Conservation (phyloP, 2,329 filamentous ascomycete genomes). For the Plectosphaerella plurivora region DNA sequence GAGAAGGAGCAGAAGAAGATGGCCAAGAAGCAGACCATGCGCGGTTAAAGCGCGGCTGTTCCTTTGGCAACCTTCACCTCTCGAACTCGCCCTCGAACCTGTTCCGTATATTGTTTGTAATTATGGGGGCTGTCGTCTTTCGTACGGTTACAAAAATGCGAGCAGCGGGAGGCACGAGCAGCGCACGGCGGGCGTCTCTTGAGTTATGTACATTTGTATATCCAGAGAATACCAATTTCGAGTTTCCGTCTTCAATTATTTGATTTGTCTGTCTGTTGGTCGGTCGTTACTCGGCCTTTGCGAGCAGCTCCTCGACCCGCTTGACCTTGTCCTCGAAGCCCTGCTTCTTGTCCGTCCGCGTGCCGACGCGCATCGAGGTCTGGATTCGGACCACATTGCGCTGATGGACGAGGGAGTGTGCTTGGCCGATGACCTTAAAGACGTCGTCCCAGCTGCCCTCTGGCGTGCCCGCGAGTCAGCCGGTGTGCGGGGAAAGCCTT, state of each 20-base stretch:
- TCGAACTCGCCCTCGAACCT: no score
- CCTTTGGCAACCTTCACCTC: no score
- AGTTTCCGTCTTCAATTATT: neutral
- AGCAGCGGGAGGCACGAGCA: neutral
- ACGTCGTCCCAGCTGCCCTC: slow-evolving; percentile 91
- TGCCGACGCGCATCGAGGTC: slow-evolving; percentile 81
- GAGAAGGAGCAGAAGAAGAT: slow-evolving; percentile 63
- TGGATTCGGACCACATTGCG: slow-evolving; percentile 80
- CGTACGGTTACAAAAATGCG: neutral
- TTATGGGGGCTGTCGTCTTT: neutral
- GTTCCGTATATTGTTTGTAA: neutral
- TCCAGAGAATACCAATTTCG: slow-evolving; percentile 4
- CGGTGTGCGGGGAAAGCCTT: neutral
- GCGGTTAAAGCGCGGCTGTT: slow-evolving; percentile 31
- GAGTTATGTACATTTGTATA: slow-evolving; percentile 3
- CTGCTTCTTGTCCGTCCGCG: slow-evolving; percentile 82
- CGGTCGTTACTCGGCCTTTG: slow-evolving; percentile 13
- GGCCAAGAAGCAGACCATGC: slow-evolving; percentile 50
- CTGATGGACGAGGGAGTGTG: slow-evolving; percentile 71
- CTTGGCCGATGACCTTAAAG: slow-evolving; percentile 80
- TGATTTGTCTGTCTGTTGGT: neutral
- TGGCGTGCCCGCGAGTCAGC: slow-evolving; percentile 52
- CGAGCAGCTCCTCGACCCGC: slow-evolving; percentile 49
- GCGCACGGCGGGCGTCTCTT: neutral
- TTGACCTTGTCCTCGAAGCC: slow-evolving; percentile 75